phyloP scores from a whole-genome alignment of 805 yeast genomes.

The Wickerhamiella parazyma region DNA sequence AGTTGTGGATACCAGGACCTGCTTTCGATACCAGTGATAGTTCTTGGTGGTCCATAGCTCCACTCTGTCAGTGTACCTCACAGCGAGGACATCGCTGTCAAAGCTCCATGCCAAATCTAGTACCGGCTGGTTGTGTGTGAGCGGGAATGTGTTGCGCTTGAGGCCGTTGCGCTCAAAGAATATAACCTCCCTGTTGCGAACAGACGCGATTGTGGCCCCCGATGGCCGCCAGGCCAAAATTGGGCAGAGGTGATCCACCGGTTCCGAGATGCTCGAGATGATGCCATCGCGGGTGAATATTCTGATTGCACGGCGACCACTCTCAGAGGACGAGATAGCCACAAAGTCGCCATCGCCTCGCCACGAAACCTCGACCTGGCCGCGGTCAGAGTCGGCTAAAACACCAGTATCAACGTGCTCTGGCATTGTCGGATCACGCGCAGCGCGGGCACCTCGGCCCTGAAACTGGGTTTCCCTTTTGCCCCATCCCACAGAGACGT shows the following conservation, averaged over 20 bases:
- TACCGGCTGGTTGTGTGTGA: slow-evolving; percentile 37
- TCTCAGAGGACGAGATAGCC: slow-evolving; percentile 51
- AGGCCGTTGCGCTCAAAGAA: slow-evolving; percentile 92
- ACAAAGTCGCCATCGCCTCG: slow-evolving; percentile 88
- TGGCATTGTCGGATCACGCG: slow-evolving; percentile 79
- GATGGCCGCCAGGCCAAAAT: slow-evolving; percentile 79
- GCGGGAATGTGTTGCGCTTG: slow-evolving; percentile 71
- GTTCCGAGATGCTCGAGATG: slow-evolving; percentile 73
- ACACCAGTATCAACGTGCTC: slow-evolving; percentile 58
- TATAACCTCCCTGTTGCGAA: slow-evolving; percentile 48
- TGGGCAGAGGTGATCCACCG: slow-evolving; percentile 70
- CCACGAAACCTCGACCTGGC: slow-evolving; percentile 55
- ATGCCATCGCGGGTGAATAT: slow-evolving; percentile 66
- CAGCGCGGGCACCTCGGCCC: slow-evolving; percentile 73
- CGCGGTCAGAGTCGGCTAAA: slow-evolving; percentile 39
- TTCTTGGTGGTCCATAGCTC: slow-evolving; percentile 86
- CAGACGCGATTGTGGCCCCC: slow-evolving; percentile 73
- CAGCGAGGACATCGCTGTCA: slow-evolving; percentile 63
- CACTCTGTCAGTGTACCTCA: slow-evolving; percentile 47
- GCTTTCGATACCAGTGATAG: slow-evolving; percentile 92
- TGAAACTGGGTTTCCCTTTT: slow-evolving; percentile 89
- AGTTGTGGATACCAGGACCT: slow-evolving; percentile 36
- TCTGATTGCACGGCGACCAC: slow-evolving; percentile 60
- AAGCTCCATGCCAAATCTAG: slow-evolving; percentile 60
- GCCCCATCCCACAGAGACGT: slow-evolving; percentile 98